Conservation (phyloP, 139 green algal genomes). For the Edaphochlamys debaryana region DNA sequence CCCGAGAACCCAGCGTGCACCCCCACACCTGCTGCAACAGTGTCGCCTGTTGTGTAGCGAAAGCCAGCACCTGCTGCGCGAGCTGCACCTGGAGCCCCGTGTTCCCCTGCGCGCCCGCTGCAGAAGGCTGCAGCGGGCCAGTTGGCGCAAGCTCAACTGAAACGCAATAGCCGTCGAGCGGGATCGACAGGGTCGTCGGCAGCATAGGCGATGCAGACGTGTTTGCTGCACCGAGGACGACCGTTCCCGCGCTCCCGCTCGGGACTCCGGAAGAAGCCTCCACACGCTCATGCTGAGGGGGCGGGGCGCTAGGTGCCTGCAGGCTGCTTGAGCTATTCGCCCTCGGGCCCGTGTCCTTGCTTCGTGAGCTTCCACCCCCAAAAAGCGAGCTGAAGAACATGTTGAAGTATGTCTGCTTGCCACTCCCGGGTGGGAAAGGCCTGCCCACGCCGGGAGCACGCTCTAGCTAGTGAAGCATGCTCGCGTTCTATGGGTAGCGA, state of each 20-base stretch:
- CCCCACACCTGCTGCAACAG: conserved; percentile 36
- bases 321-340: background rate
- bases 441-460: no score
- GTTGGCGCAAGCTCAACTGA: conserved; percentile 21
- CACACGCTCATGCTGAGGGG: background rate
- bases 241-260: no score
- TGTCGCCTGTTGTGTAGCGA: conserved; percentile 31
- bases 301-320: background rate
- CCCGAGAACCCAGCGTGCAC: no score
- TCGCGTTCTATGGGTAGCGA: no score
- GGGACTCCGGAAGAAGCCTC: no score
- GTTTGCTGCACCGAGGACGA: no score
- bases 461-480: no score
- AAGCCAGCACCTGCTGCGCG: conserved; percentile 38
- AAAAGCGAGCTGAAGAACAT: background rate
- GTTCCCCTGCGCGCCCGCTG: no score
- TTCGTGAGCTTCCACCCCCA: no score
- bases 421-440: no score
- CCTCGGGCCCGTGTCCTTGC: background rate
- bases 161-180: conserved; percentile 39
- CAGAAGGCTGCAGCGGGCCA: background rate
- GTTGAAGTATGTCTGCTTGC: no score
- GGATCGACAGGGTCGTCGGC: conserved; percentile 27
- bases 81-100: conserved; percentile 34
- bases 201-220: no score